A percentile compares a stretch with the other conserved stretches of the same genome.
These are phyloP conservation scores for Stagonosporopsis tanaceti DNA, from an alignment of 2,329 filamentous ascomycete species.

Conservation along the genomic window DNA sequence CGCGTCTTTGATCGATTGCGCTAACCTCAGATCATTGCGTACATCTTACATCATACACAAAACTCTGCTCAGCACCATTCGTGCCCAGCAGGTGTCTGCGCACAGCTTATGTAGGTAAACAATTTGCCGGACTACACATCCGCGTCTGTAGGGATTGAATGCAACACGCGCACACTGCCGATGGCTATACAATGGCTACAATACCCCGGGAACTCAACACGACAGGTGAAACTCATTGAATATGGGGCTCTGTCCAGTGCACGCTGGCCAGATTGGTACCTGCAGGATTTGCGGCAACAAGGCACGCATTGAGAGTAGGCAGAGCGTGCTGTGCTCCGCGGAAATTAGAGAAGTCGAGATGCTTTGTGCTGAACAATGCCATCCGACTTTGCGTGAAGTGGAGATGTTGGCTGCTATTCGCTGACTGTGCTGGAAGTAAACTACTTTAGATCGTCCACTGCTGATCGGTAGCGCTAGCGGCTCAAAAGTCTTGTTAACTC, in stretches of 20 bases:
- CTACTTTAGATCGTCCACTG: neutral
- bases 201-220: conserved; percentile 2
- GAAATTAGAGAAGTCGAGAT: conserved; percentile 7
- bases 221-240: neutral
- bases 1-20: conserved; percentile 6
- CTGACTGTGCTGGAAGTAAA: neutral
- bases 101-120: neutral
- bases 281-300: conserved; percentile 9
- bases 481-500: conserved; percentile 26
- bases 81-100: neutral
- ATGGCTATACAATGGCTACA: neutral
- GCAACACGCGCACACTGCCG: neutral
- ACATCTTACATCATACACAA: conserved; percentile 16
- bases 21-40: conserved; percentile 10
- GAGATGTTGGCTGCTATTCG: neutral
- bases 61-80: neutral
- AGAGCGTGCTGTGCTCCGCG: conserved; percentile 6
- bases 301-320: neutral
- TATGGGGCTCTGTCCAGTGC: neutral
- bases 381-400: neutral
- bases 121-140: neutral
- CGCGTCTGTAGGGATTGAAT: neutral
- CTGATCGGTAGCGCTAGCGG: conserved; percentile 27
- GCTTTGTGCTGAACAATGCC: conserved; percentile 12
- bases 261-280: conserved; percentile 13